Evolutionary conservation across 805 yeast species (phyloP).

Genomic region (Kodamaea hsintzibuensis): DNA sequence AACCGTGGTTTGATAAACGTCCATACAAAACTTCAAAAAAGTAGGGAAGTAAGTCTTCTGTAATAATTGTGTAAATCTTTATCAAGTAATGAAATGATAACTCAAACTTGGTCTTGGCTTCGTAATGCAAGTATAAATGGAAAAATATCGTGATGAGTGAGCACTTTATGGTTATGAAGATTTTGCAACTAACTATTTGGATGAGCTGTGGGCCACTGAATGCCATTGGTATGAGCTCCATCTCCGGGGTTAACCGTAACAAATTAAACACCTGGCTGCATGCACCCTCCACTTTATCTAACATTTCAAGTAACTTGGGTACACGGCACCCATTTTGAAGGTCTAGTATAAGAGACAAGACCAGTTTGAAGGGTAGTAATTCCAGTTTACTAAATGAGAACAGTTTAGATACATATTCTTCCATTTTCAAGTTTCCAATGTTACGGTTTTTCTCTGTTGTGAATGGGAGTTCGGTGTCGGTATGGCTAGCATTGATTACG

Average conservation of each 20-base stretch:
- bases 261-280: slow-evolving; percentile 9
- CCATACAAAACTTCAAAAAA: slow-evolving; percentile 14
- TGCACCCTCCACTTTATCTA: slow-evolving; percentile 11
- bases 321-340: slow-evolving; percentile 16
- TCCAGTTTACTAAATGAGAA: slow-evolving; percentile 13
- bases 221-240: slow-evolving; percentile 5
- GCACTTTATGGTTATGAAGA: slow-evolving; percentile 15
- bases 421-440: slow-evolving; percentile 15
- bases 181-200: slow-evolving; percentile 11
- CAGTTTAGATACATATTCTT: slow-evolving; percentile 11
- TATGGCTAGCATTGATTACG: slow-evolving; percentile 9
- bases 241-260: slow-evolving; percentile 2
- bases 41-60: slow-evolving; percentile 15
- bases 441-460: slow-evolving; percentile 17
- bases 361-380: slow-evolving; percentile 9
- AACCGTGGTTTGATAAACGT: slow-evolving; percentile 9
- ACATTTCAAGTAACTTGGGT: slow-evolving; percentile 11
- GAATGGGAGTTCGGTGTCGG: slow-evolving; percentile 17
- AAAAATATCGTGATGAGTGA: slow-evolving; percentile 12
- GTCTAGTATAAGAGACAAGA: slow-evolving; percentile 16
- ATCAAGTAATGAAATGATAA: slow-evolving; percentile 10
- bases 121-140: slow-evolving; percentile 15
- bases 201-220: slow-evolving; percentile 1
- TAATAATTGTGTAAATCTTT: slow-evolving; percentile 10
- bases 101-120: slow-evolving; percentile 10